Conservation (phyloP, 371 early-diverging fungal species). For the Mortierella sp. region DNA sequence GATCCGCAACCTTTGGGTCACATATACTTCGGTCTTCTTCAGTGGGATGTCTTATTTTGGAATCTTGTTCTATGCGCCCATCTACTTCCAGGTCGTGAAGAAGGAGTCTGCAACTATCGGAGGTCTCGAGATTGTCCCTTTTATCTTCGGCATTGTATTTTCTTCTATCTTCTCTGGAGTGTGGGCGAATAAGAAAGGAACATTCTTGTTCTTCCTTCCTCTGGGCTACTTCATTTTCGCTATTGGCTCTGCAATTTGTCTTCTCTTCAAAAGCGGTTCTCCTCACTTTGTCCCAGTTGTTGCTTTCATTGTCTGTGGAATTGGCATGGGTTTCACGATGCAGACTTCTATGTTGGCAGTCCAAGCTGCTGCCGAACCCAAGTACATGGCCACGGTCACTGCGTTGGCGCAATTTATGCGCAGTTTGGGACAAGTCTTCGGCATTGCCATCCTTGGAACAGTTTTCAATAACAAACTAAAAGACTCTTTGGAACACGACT, state of each 20-base stretch:
- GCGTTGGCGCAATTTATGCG: conserved; percentile 62
- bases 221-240: conserved; percentile 59
- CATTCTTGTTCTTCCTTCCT: conserved; percentile 57
- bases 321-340: conserved; percentile 59
- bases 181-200: conserved; percentile 54
- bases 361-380: conserved; percentile 61
- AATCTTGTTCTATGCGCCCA: conserved; percentile 77
- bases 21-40: conserved; percentile 76
- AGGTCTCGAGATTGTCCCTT: conserved; percentile 57
- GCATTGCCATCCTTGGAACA: conserved; percentile 64
- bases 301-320: conserved; percentile 63
- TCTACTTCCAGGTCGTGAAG: conserved; percentile 71
- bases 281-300: conserved; percentile 27
- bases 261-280: conserved; percentile 31
- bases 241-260: conserved; percentile 59
- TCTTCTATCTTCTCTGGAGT: conserved; percentile 54
- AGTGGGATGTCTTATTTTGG: conserved; percentile 79
- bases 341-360: conserved; percentile 63
- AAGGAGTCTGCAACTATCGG: conserved; percentile 63
- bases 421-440: conserved; percentile 66
- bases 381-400: conserved; percentile 64
- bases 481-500: conserved; percentile 4
- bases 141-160: conserved; percentile 60
- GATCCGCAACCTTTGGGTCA: conserved; percentile 75
- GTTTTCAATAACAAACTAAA: conserved; percentile 62